Evolutionary conservation across 306 rosid genomes (phyloP), one percentile per base, ranked within the genome.

Genomic region (Prunus mira): DNA sequence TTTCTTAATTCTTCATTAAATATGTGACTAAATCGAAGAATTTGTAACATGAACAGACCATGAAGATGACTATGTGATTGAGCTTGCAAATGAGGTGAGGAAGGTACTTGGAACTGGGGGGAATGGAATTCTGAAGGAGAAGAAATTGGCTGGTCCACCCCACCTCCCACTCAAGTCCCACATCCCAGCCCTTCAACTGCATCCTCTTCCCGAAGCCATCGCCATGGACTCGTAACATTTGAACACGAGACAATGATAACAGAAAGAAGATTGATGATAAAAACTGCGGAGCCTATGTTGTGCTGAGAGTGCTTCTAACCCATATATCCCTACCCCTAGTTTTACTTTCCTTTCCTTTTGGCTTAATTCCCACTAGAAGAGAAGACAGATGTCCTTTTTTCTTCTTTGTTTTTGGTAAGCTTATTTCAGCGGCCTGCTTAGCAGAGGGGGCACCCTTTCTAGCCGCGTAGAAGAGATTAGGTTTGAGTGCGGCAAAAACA

Each of bases 71-170:
- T 57, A 56, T 14, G 93, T 96, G 82, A 93, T 96, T 56, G 98
- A 92, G 77, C 98, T 96, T 46, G 99, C 99, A 6, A 86, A 89
- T 71, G 93, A 87, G 83, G 99, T 96, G 86, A 87, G 98, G 83
- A 89, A 91, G 69, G 88, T 79, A 27, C 96, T 96, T 78, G 93
- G 88, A 80, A 76, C 62, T 15, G 69, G 51, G 9, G 95, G 77
- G 27, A 86, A 83, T 28, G 91, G 75, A 41, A 45, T 75, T 60
- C 65, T 63, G 1, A 87, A 71, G 73, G 97, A 92, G 79, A 91
- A 90, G 79, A 89, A 85, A 75, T 38, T 82, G 69, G 57, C 65
- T 2, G 86, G 72, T 46, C 63, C 89, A 18, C 71, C 81, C 65
- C 90, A 83, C 82, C 79, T 84, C 68, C 88, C 72, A 9, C 94